A percentile compares a stretch with the other conserved stretches of the same genome.
Conservation (phyloP, 148 eudicot genomes). For the Bassia scoparia region DNA sequence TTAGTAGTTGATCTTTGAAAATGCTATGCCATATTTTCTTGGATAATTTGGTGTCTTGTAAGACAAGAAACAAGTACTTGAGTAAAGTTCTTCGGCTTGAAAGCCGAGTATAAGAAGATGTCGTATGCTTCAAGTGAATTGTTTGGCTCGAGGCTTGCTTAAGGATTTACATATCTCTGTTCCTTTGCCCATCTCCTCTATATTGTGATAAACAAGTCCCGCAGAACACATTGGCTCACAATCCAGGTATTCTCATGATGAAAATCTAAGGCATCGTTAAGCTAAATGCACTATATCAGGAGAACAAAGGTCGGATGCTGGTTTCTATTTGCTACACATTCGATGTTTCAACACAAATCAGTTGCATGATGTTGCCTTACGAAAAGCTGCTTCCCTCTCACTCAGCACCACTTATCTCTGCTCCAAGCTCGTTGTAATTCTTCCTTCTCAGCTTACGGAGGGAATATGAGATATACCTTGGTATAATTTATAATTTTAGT, state of each 20-base stretch:
- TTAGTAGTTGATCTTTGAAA: too few species aligned
- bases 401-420: neutral
- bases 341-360: neutral
- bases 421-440: neutral
- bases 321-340: neutral
- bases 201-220: neutral
- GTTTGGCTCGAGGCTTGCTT: too few species aligned
- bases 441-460: too few species aligned
- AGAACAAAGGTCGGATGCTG: neutral
- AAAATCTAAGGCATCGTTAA: neutral
- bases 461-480: too few species aligned
- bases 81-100: too few species aligned
- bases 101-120: too few species aligned
- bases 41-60: too few species aligned
- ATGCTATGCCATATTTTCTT: too few species aligned
- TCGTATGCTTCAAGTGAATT: too few species aligned
- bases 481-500: too few species aligned
- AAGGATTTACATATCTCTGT: too few species aligned
- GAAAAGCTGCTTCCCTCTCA: neutral
- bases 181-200: neutral
- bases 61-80: too few species aligned
- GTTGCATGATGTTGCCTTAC: neutral
- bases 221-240: neutral
- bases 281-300: neutral
- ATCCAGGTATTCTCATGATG: neutral